Conservation (phyloP, 2,329 filamentous ascomycete genomes). For the Lachnellula occidentalis region DNA sequence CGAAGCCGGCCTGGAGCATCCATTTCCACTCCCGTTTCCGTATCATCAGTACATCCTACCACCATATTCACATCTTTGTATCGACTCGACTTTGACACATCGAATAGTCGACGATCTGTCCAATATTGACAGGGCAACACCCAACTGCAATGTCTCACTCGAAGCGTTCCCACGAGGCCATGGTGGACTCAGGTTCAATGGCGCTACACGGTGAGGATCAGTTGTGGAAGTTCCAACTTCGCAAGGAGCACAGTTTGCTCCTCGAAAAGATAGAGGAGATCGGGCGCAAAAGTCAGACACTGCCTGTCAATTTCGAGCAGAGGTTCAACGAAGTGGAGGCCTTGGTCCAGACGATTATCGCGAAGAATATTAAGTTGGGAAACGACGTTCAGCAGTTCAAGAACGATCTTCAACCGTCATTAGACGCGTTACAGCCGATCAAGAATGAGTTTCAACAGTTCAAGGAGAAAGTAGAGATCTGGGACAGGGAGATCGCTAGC, state of each 20-base stretch:
- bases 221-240: conserved; percentile 22
- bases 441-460: neutral
- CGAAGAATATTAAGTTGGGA: neutral
- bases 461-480: neutral
- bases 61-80: too few relatives aligned
- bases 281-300: conserved; percentile 1
- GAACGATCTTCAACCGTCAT: too few relatives aligned
- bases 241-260: conserved; percentile 21
- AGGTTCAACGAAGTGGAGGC: conserved; percentile 8
- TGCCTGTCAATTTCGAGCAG: conserved; percentile 3
- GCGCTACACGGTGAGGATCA: conserved; percentile 9
- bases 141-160: neutral
- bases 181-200: neutral
- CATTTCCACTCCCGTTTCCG: neutral
- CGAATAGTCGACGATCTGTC: neutral
- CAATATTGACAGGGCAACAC: neutral
- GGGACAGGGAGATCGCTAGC: neutral
- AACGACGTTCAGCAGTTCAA: too few relatives aligned
- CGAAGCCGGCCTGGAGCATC: neutral
- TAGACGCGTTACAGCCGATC: neutral
- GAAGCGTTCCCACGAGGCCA: neutral
- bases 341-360: neutral
- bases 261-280: conserved; percentile 13
- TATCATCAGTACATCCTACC: neutral
- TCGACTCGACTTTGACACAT: neutral